A percentile compares a stretch with the other conserved stretches of the same genome.
Conservation (phyloP, 345 rosid species). For the Firmiana major region DNA sequence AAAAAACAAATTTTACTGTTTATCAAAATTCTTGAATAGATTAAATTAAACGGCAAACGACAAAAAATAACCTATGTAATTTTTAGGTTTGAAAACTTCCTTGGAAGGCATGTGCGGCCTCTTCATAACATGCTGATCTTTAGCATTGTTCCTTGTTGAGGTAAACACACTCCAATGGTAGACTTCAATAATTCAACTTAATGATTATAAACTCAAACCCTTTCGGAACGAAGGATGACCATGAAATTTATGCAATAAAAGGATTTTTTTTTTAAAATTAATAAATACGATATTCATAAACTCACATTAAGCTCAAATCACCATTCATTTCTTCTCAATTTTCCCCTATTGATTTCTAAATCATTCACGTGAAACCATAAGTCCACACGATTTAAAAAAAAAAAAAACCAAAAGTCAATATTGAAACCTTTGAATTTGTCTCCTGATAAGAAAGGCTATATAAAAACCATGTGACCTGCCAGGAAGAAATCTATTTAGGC, state of each 20-base stretch:
- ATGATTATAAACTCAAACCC: too few relatives aligned
- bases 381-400: not conserved
- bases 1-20: too few relatives aligned
- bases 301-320: not conserved
- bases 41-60: not conserved
- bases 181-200: not conserved
- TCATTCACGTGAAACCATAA: not conserved
- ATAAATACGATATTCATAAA: not conserved
- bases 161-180: not conserved
- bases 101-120: conserved; percentile 15
- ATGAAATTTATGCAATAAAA: too few relatives aligned
- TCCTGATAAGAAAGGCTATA: not conserved
- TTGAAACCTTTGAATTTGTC: not conserved
- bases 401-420: not conserved
- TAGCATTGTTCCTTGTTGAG: not conserved
- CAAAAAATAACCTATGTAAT: not conserved
- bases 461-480: conserved; percentile 10
- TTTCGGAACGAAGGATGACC: not conserved
- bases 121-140: not conserved
- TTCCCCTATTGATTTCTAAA: not conserved
- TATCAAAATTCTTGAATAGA: too few relatives aligned
- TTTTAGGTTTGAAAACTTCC: not conserved
- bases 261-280: too few relatives aligned
- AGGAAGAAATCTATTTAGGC: conserved; percentile 13
- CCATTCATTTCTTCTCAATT: not conserved